phyloP scores from a whole-genome alignment of 352 stramenopile genomes.

The Pythium aristosporum region DNA sequence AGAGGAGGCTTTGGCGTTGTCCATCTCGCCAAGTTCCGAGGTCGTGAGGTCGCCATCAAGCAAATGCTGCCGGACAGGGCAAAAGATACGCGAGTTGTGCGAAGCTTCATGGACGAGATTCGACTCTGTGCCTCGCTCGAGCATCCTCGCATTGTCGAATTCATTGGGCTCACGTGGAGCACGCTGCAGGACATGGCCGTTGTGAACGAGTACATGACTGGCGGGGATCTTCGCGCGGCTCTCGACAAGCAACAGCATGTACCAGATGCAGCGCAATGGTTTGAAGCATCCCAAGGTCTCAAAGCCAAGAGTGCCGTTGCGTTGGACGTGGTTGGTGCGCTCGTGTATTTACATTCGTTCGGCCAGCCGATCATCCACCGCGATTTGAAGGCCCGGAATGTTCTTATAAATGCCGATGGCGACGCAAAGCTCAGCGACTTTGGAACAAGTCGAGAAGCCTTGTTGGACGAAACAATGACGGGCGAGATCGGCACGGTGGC shows the following conservation, averaged over 20 bases:
- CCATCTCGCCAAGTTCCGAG: no score
- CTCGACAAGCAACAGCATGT: no score
- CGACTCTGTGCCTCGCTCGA: slow-evolving; percentile 33
- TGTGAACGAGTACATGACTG: slow-evolving; percentile 37
- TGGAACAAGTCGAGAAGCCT: slow-evolving; percentile 21
- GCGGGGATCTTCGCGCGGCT: slow-evolving; percentile 24
- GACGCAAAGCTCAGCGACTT: slow-evolving; percentile 30
- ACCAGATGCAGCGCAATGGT: not conserved
- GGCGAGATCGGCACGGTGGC: slow-evolving; percentile 26
- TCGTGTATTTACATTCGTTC: slow-evolving; percentile 36
- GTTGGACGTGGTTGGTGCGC: slow-evolving; percentile 22
- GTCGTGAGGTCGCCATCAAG: no score
- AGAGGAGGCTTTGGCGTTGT: no score
- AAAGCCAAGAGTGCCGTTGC: slow-evolving; percentile 21
- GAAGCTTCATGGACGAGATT: slow-evolving; percentile 40
- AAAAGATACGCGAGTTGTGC: slow-evolving; percentile 21
- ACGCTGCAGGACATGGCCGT: slow-evolving; percentile 32
- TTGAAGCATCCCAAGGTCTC: not conserved
- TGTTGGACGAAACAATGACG: slow-evolving; percentile 28
- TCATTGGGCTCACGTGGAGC: slow-evolving; percentile 40
- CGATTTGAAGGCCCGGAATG: slow-evolving; percentile 29
- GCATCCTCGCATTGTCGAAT: slow-evolving; percentile 38
- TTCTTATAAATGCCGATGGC: slow-evolving; percentile 22
- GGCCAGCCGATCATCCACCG: slow-evolving; percentile 27
- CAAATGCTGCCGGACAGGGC: no score